Base-by-base conservation (phyloP, 768 basidiomycete species). In the Boletus rufocinnamomeus region DNA sequence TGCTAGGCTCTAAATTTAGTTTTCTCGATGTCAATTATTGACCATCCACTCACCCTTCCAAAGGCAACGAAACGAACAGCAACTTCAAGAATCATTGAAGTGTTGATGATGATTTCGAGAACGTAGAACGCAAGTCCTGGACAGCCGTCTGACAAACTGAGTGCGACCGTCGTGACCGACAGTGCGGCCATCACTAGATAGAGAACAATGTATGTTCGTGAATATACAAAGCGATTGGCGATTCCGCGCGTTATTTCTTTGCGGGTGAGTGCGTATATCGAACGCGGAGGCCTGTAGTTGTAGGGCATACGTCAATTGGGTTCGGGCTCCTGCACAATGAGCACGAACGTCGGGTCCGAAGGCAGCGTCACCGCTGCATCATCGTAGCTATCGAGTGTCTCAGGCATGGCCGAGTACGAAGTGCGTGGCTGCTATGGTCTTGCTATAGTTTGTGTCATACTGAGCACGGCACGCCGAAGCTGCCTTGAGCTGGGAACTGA, bases 41-140 rank as follows among this genome's bases (percentile, higher is more conserved):
- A 54, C 16, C 30, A 46, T 19, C 7, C 6, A 30, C 92, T 68
- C 67, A 98, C 96, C 74, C 85, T 83, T 60, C 96, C 96, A 67
- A 97, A 91, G 2, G 97, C 97, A 57, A 98, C 79, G 70, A 98
- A 89, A 41, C 97, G 86, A 58, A 96, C 90, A 2, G 80, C 82
- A 19, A 99, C 97, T 78, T 99, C 97, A 27, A 89, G 72, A 59
- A 98, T 98, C 95, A 98, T 96, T 11, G 91, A 81, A 0, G 82
- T 80, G 69, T 96, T 95, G 73, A 96, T 84, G 70, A 96, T 85
- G 46, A 96, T 73, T 74, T 97, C 94, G 65, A 97, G 80, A 30
- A 95, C 75, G 74, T 93, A 97, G 75, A 97, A 97, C 5, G 91
- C 77, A n/a, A 88, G 65, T 6, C 88, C 90, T 7, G 94, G 94